A percentile compares a stretch with the other conserved stretches of the same genome.
phyloP scores from a whole-genome alignment of 371 early-diverging fungal genomes.

The Rhizopus delemar region DNA sequence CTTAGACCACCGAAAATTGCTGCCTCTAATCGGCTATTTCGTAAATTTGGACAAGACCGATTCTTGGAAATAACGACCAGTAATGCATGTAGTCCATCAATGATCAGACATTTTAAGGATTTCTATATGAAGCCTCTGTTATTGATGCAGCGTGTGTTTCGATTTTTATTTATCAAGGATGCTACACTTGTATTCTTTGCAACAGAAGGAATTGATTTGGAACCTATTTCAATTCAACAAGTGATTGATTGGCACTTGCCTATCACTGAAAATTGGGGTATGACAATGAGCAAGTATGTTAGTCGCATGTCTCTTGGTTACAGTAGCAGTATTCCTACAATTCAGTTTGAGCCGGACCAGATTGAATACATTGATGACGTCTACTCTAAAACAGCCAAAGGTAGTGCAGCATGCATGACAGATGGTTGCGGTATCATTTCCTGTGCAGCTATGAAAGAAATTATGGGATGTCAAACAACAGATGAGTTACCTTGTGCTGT shows the following conservation, averaged over 20 bases:
- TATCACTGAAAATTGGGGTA: slow-evolving; percentile 38
- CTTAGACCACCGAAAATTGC: slow-evolving; percentile 32
- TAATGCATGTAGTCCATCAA: slow-evolving; percentile 11
- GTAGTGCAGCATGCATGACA: slow-evolving; percentile 38
- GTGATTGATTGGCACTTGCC: slow-evolving; percentile 55
- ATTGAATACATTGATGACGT: slow-evolving; percentile 39
- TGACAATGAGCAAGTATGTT: slow-evolving; percentile 47
- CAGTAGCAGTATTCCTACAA: slow-evolving; percentile 45
- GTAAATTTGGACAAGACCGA: slow-evolving; percentile 44
- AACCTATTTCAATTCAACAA: slow-evolving; percentile 31
- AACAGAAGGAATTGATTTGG: slow-evolving; percentile 39
- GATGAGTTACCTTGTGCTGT: slow-evolving; percentile 49
- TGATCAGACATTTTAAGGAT: slow-evolving; percentile 12
- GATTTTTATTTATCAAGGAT: slow-evolving; percentile 46
- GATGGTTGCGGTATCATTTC: slow-evolving; percentile 58
- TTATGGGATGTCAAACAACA: slow-evolving; percentile 36
- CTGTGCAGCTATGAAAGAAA: slow-evolving; percentile 43
- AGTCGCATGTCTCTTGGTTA: slow-evolving; percentile 51
- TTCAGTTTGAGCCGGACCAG: slow-evolving; percentile 37
- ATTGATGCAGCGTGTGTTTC: slow-evolving; percentile 38
- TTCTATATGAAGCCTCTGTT: slow-evolving; percentile 39
- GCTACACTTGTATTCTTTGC: slow-evolving; percentile 40
- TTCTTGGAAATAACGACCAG: slow-evolving; percentile 40
- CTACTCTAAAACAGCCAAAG: slow-evolving; percentile 16
- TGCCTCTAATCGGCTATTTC: slow-evolving; percentile 47